Evolutionary conservation across 2,329 filamentous ascomycete species (phyloP), one percentile per base, ranked within the genome.

Genomic region (Talaromyces sp.): DNA sequence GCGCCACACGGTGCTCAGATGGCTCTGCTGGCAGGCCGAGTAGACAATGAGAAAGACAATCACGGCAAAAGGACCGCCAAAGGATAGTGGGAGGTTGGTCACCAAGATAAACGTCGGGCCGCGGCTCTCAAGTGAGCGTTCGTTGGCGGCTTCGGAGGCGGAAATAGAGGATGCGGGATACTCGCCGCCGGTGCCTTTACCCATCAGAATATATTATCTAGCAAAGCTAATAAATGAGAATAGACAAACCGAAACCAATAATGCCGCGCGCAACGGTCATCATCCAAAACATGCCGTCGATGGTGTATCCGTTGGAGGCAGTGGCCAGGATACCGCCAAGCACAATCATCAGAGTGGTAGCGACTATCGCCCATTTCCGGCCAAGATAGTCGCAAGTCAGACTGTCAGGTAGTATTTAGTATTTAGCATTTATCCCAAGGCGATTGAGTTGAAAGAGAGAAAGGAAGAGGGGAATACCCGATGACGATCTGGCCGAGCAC

Each of bases 201-300:
- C 17, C 21, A 14, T 58, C 17, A 52, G 27, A 5, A 13, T 31
- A 43, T 21, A 21, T 13, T 24, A 29, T 17, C 0, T 4, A 31
- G 14, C 21, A 6, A 29, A 21, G 17, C 19, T 10, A 46, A 17
- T 6, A 21, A 6, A 29, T 19, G 14, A 24, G 6, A 4, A 29
- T 27, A 43, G 27, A 55, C 64, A 24, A 62, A 51, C 80, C 80
- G 19, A 82, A 78, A 2, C 80, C 78, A 13, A 78, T 76, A 21
- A 81, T 71, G 5, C 81, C 81, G 49, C 81, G 75, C 5, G 79
- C 75, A 19, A 82, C 69, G 0, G 78, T 81, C 72, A 82, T 71
- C 75, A 82, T 82, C 80, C 80, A 82, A 59, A 81, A 79, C 78
- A 83, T 82, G 60, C 78, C 79, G 19, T 77, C 62, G 32, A 78